phyloP scores from a whole-genome alignment of 1,284 basidiomycete species.

The Sporisorium reilianum region DNA sequence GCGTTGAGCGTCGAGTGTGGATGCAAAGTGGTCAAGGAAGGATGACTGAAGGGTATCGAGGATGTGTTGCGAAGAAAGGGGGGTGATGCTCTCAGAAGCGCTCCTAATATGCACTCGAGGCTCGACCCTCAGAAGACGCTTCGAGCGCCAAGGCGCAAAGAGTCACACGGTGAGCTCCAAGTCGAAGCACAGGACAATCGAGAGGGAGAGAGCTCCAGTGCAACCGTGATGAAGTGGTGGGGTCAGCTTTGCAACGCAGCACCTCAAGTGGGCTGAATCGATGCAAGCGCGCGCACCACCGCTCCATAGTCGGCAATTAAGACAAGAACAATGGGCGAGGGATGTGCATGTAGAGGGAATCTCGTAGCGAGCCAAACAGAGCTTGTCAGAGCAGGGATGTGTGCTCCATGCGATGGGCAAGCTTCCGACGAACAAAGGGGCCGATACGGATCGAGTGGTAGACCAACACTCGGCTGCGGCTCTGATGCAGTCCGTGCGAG shows the following conservation, averaged over 20 bases:
- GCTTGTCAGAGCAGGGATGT: not conserved
- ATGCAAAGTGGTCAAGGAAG: not conserved
- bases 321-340: not conserved
- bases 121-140: not conserved
- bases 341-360: not conserved
- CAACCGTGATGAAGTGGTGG: not conserved
- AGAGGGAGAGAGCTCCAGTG: too few relatives aligned
- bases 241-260: not conserved
- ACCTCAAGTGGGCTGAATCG: constrained; percentile 1
- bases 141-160: not conserved
- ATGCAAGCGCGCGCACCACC: not conserved
- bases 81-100: not conserved
- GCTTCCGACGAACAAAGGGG: not conserved
- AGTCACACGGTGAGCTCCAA: not conserved
- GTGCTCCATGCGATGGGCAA: not conserved
- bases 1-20: not conserved
- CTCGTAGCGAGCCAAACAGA: constrained; percentile 1
- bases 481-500: not conserved
- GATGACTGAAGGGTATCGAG: not conserved
- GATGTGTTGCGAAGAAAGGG: not conserved
- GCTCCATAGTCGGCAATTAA: not conserved
- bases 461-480: not conserved
- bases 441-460: not conserved
- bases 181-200: not conserved
- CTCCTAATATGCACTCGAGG: constrained; percentile 6